Evolutionary conservation across 495 filamentous ascomycete genomes (phyloP), one percentile per base, ranked within the genome.

Genomic region (Apodospora peruviana): DNA sequence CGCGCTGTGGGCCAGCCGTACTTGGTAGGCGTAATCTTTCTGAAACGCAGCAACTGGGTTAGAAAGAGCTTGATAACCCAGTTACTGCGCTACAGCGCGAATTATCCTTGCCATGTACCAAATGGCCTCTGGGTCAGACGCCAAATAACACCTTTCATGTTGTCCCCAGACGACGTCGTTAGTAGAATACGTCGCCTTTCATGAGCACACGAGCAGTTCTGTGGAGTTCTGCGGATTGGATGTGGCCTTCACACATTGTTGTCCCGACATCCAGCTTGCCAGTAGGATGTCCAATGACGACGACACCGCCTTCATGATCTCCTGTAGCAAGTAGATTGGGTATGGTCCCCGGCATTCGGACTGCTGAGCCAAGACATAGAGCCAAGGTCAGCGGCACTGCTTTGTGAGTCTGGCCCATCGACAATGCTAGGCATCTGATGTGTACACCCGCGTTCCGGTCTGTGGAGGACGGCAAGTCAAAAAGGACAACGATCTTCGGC

Each of bases 401-500:
- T 50, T 77, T 79, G 59, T 87, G 84, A 14, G 81, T 79, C 55
- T 85, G 81, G 1, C 76, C 75, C 66, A 73, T 70, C 12, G 69
- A 70, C 66, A 73, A 19, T 51, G 77, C 51, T 54, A 71, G 46
- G 59, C 75, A 74, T 12, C 71, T 62, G 14, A 84, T 54, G 57
- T 81, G 71, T 4, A 65, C 37, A 4, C 40, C 53, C 4, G 14
- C 66, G 24, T 25, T 58, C 10, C 64, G 27, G 11, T 35, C 18
- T 17, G 43, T 23, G 21, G 45, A 24, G 8, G 20, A 42, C 2
- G 75, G 66, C n/a, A n/a, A n/a, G 3, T 61, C 45, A 19, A 79
- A 79, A 0, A 88, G 70, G 7, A 88, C 50, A 4, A 80, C 75
- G 16, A 90, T 79, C 68, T 87, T 88, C 0, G 85, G 85, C 3